phyloP scores from a whole-genome alignment of 305 asterid species.

The Fraxinus dipetala region DNA sequence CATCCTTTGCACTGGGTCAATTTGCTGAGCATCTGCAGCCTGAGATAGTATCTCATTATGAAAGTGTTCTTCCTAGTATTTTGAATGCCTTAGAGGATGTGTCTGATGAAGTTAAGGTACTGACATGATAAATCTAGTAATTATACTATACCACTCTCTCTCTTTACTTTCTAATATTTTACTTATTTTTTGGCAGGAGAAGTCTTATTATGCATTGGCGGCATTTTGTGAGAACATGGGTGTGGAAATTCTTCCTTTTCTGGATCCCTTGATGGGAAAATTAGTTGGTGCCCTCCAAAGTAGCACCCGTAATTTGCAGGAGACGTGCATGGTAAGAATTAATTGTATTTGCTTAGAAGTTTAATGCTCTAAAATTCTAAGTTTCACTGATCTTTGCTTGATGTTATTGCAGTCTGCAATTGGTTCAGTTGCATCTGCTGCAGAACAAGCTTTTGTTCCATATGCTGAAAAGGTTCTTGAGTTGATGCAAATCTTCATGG shows the following conservation, averaged over 20 bases:
- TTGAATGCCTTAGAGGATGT: slow-evolving; percentile 88
- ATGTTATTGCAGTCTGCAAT: slow-evolving; percentile 79
- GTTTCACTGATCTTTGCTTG: slow-evolving; percentile 21
- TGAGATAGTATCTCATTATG: slow-evolving; percentile 86
- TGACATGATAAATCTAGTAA: slow-evolving; percentile 7
- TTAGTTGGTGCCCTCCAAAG: slow-evolving; percentile 80
- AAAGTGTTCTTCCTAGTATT: slow-evolving; percentile 84
- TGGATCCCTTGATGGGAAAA: slow-evolving; percentile 89
- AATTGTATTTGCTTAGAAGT: slow-evolving; percentile 15
- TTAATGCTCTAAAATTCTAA: slow-evolving; percentile 11
- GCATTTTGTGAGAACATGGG: slow-evolving; percentile 99
- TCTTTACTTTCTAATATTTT: slow-evolving; percentile 15
- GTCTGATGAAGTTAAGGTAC: slow-evolving; percentile 98
- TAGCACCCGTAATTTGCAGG: slow-evolving; percentile 88
- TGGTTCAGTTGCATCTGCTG: slow-evolving; percentile 98
- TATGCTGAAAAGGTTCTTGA: slow-evolving; percentile 94
- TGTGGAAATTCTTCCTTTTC: slow-evolving; percentile 87
- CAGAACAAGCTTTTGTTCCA: slow-evolving; percentile 90
- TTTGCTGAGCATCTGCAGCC: slow-evolving; percentile 98
- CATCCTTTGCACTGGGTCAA: slow-evolving; percentile 94
- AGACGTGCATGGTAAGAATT: slow-evolving; percentile 86
- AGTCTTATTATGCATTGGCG: slow-evolving; percentile 96
- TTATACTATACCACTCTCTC: slow-evolving; percentile 16
- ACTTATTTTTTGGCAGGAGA: slow-evolving; percentile 58
- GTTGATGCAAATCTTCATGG: slow-evolving; percentile 92